Evolutionary conservation across 1,139 yeast genomes (phyloP).

Genomic region (Kurtzmaniella quercitrusa): DNA sequence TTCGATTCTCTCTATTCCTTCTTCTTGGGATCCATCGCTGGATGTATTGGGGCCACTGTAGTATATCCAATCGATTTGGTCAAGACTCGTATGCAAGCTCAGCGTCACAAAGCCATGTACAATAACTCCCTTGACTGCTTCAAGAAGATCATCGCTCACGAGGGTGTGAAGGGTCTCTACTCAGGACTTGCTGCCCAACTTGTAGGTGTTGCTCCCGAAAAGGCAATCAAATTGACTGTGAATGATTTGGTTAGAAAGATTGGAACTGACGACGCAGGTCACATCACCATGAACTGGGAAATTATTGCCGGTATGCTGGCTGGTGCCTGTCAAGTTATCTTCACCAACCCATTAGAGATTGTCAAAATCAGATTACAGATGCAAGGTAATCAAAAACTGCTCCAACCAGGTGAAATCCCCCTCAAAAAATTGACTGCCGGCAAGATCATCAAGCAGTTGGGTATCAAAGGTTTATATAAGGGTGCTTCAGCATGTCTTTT

Average conservation of each 20-base stretch:
- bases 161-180: constrained; percentile 86
- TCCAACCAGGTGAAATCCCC: constrained; percentile 43
- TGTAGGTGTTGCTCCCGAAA: constrained; percentile 97
- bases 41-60: constrained; percentile 97
- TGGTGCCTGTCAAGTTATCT: constrained; percentile 94
- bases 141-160: constrained; percentile 66
- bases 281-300: constrained; percentile 68
- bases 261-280: constrained; percentile 58
- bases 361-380: constrained; percentile 94
- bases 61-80: constrained; percentile 96
- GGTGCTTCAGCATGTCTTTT: constrained; percentile 90
- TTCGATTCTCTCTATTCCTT: constrained; percentile 88
- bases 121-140: constrained; percentile 85
- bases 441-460: constrained; percentile 73
- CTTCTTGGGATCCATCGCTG: constrained; percentile 88
- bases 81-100: constrained; percentile 97
- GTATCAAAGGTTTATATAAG: constrained; percentile 80
- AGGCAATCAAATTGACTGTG: constrained; percentile 93
- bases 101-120: constrained; percentile 68
- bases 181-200: constrained; percentile 93
- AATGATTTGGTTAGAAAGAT: constrained; percentile 82
- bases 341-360: constrained; percentile 94
- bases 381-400: constrained; percentile 67
- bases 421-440: constrained; percentile 55
- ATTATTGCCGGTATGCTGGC: constrained; percentile 88